These are phyloP conservation scores for Asterophora parasitica DNA, from an alignment of 768 basidiomycete species.

Conservation along the genomic window DNA sequence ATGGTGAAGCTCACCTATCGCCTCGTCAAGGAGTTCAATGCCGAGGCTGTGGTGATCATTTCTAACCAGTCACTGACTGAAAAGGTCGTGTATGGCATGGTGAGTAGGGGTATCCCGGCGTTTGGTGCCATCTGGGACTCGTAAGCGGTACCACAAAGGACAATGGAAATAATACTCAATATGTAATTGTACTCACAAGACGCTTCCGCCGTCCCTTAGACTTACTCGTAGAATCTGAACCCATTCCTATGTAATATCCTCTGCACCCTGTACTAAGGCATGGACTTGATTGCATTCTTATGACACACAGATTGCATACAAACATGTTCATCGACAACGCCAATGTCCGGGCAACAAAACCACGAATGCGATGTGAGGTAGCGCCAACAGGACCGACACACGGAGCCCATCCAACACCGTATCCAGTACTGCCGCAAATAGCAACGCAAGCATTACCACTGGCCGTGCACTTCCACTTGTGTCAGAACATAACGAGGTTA, in stretches of 20 bases:
- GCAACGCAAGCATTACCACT: slow-evolving; percentile 11
- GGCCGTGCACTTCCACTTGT: background rate
- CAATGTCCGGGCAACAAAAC: slow-evolving; percentile 7
- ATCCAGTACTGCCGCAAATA: slow-evolving; percentile 23
- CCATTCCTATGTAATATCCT: too few species aligned
- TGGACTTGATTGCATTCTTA: too few species aligned
- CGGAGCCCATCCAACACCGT: slow-evolving; percentile 21
- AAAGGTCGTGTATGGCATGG: slow-evolving; percentile 57
- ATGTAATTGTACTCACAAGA: too few species aligned
- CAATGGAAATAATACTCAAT: too few species aligned
- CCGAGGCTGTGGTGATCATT: slow-evolving; percentile 52
- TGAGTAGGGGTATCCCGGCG: slow-evolving; percentile 52
- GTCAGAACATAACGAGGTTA: slow-evolving; percentile 18
- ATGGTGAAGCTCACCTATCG: slow-evolving; percentile 44
- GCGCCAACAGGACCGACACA: slow-evolving; percentile 18
- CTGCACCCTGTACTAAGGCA: too few species aligned
- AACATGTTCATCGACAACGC: slow-evolving; percentile 8
- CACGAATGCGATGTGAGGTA: slow-evolving; percentile 18
- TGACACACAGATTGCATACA: too few species aligned
- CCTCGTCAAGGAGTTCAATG: slow-evolving; percentile 42
- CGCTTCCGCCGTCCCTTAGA: too few species aligned
- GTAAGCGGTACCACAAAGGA: background rate
- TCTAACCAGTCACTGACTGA: slow-evolving; percentile 54
- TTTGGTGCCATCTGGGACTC: slow-evolving; percentile 59
- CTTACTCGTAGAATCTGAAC: too few species aligned